Percentiles rank a stretch among this genome's conserved stretches.
Evolutionary conservation across 495 filamentous ascomycete species (phyloP).

Genomic region (Extremus antarcticus): DNA sequence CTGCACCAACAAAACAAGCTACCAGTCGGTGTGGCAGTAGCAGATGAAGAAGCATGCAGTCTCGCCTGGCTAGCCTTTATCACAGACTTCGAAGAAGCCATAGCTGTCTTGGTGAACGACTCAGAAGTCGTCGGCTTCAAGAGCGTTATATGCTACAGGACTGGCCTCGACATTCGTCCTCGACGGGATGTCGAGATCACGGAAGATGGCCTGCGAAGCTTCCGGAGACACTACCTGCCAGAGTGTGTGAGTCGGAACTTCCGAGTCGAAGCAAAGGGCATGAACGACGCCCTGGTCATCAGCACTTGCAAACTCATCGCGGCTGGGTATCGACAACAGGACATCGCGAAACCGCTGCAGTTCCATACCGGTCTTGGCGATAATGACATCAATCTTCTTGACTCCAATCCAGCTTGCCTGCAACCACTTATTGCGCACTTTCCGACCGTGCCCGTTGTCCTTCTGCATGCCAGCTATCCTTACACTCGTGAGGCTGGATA

Average conservation of each 20-base stretch:
- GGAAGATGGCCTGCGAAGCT: constrained; percentile 12
- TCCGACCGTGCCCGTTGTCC: constrained; percentile 58
- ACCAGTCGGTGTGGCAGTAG: constrained; percentile 17
- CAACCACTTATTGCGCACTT: constrained; percentile 63
- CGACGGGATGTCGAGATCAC: constrained; percentile 12
- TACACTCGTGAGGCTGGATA: constrained; percentile 77
- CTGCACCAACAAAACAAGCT: constrained; percentile 36
- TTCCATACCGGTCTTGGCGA: constrained; percentile 84
- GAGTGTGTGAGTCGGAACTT: constrained; percentile 29
- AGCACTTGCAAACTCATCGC: constrained; percentile 35
- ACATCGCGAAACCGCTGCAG: constrained; percentile 58
- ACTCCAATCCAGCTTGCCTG: constrained; percentile 65
- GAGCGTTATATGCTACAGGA: constrained; percentile 73
- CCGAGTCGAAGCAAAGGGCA: constrained; percentile 49
- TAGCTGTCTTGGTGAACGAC: constrained; percentile 47
- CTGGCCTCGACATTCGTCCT: constrained; percentile 49
- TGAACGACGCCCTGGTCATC: constrained; percentile 59
- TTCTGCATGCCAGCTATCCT: constrained; percentile 77
- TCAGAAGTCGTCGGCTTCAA: constrained; percentile 74
- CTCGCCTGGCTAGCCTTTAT: constrained; percentile 33
- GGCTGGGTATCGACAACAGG: constrained; percentile 9
- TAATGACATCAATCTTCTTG: constrained; percentile 61
- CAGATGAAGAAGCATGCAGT: constrained; percentile 20
- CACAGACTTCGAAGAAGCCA: constrained; percentile 36
- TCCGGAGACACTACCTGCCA: constrained; percentile 21